phyloP scores from a whole-genome alignment of 768 basidiomycete species.

The Lactarius pseudohatsudake region DNA sequence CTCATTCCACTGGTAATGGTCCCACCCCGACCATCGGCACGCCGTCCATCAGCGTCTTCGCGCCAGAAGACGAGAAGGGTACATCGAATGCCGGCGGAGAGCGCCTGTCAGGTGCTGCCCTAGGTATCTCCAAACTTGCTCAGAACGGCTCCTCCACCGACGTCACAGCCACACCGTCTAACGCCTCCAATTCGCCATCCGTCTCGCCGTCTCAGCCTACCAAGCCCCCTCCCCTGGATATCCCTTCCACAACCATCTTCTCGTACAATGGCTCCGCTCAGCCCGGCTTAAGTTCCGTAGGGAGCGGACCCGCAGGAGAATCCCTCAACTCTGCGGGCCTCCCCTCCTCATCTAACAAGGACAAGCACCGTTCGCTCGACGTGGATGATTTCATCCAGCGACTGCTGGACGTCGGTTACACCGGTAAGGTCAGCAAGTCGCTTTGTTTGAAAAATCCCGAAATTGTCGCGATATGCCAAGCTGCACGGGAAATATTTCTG shows the following conservation, averaged over 20 bases:
- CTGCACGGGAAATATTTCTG: slow-evolving; percentile 94
- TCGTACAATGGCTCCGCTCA: slow-evolving; percentile 50
- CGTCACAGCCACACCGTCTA: slow-evolving; percentile 39
- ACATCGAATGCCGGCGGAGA: slow-evolving; percentile 44
- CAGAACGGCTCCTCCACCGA: slow-evolving; percentile 38
- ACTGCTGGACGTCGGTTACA: slow-evolving; percentile 94
- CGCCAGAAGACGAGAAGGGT: slow-evolving; percentile 37
- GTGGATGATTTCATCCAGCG: slow-evolving; percentile 98
- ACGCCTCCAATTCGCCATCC: slow-evolving; percentile 30
- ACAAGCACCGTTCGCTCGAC: slow-evolving; percentile 73
- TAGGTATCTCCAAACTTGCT: slow-evolving; percentile 22
- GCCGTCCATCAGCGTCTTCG: slow-evolving; percentile 40
- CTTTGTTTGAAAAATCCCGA: slow-evolving; percentile 94
- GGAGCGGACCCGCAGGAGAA: slow-evolving; percentile 41
- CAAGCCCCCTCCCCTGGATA: slow-evolving; percentile 66
- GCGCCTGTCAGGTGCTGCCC: slow-evolving; percentile 36
- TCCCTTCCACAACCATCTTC: slow-evolving; percentile 83
- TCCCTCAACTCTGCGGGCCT: slow-evolving; percentile 37
- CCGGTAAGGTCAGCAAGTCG: slow-evolving; percentile 96
- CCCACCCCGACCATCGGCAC: slow-evolving; percentile 38
- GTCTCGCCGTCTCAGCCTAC: slow-evolving; percentile 33
- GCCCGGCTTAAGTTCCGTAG: slow-evolving; percentile 49
- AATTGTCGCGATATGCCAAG: slow-evolving; percentile 90
- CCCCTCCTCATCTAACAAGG: slow-evolving; percentile 43
- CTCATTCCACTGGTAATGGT: slow-evolving; percentile 44